Evolutionary conservation across 345 rosid genomes (phyloP), one percentile per base, ranked within the genome.

Genomic region (Pseudoturritis turrita): DNA sequence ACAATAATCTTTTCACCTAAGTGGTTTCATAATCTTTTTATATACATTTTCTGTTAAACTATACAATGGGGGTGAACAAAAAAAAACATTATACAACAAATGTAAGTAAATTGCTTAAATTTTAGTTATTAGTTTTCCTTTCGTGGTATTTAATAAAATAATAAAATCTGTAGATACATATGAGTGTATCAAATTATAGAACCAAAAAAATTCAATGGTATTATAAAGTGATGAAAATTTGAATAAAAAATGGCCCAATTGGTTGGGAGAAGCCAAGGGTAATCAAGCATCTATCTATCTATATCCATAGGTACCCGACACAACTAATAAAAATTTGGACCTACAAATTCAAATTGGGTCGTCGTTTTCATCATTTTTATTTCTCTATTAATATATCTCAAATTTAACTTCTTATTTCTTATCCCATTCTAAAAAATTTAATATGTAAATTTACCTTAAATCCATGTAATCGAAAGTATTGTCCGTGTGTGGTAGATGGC

Each of bases 231-330:
- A 21, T 39, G 36, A 28, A 57, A n/a, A 31, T 15, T 17, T 47
- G 54, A 65, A 49, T 54, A 31, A 49, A 52, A 46, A 12, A 7
- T 76, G 71, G 60, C 76, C 51, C 79, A 76, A 69, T 29, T 29
- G 60, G 71, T 55, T 50, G 36, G 65, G 75, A 76, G 71, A 49
- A 50, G 79, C 61, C 75, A 63, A 76, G 31, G 51, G 60, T 39
- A 40, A 55, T 62, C 54, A 62, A 69, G 71, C 65, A 44, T 69
- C 59, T 58, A 70, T 69, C 59, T 58, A 70, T 70, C 67, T 55
- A 63, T 62, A 54, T 70, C 61, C 29, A 62, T 76, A 64, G 69
- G 52, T 75, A 75, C 70, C 71, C 75, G 75, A 76, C 79, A 70
- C 61, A 70, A 58, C 47, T 63, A 70, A 64, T 56, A 76, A 76